phyloP scores from a whole-genome alignment of 805 yeast species.

The Scheffersomyces lignosus region DNA sequence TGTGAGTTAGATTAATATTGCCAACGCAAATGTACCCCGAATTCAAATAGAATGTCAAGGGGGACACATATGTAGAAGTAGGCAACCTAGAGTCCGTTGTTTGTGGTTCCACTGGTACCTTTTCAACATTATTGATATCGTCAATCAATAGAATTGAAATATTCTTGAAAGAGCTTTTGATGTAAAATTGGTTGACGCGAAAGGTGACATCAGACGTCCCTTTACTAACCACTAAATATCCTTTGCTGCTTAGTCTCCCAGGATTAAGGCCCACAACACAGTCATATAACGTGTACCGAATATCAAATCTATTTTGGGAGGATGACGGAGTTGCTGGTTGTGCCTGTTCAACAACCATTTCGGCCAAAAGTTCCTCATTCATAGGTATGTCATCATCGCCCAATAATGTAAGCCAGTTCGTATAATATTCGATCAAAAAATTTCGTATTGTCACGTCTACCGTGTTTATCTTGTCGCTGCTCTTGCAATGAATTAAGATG shows the following conservation, averaged over 20 bases:
- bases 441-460: slow-evolving; percentile 49
- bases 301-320: slow-evolving; percentile 17
- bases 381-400: slow-evolving; percentile 15
- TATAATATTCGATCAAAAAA: slow-evolving; percentile 54
- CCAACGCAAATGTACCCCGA: slow-evolving; percentile 60
- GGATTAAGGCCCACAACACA: slow-evolving; percentile 67
- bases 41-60: slow-evolving; percentile 36
- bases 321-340: neutral
- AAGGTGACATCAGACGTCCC: slow-evolving; percentile 54
- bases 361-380: neutral
- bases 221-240: slow-evolving; percentile 49
- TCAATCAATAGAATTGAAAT: slow-evolving; percentile 61
- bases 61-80: slow-evolving; percentile 20
- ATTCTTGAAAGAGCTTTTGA: slow-evolving; percentile 50
- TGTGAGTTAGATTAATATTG: slow-evolving; percentile 36
- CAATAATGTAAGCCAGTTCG: slow-evolving; percentile 55
- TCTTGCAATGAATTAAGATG: slow-evolving; percentile 19
- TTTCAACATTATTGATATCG: slow-evolving; percentile 34
- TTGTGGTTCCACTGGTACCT: neutral
- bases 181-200: slow-evolving; percentile 26
- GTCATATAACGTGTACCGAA: slow-evolving; percentile 44
- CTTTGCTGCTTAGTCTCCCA: slow-evolving; percentile 54
- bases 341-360: neutral
- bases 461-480: slow-evolving; percentile 28
- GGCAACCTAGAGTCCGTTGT: slow-evolving; percentile 2